These are phyloP conservation scores for Carnegiea gigantea DNA, from an alignment of 179 eudicot species.

Conservation along the genomic window DNA sequence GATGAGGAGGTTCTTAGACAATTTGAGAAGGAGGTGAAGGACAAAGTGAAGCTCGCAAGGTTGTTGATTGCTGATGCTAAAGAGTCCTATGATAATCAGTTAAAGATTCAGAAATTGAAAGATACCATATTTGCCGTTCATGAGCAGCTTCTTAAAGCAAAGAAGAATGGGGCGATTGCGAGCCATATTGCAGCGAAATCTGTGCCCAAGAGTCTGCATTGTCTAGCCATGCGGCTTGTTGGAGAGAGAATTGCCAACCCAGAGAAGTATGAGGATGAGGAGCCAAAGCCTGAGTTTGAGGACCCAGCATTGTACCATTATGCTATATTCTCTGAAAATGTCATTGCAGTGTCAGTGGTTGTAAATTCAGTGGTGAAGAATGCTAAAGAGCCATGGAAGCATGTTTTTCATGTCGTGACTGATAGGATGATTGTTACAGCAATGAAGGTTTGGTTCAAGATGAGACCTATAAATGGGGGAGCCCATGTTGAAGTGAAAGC, in stretches of 20 bases:
- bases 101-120: conserved; percentile 84
- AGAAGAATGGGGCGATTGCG: conserved; percentile 70
- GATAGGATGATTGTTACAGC: conserved; percentile 79
- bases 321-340: conserved; percentile 82
- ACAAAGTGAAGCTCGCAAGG: conserved; percentile 71
- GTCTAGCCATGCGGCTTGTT: conserved; percentile 79
- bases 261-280: conserved; percentile 63
- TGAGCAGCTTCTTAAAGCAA: conserved; percentile 69
- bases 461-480: conserved; percentile 62
- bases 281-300: conserved; percentile 77
- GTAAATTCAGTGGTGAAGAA: conserved; percentile 69
- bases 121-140: conserved; percentile 87
- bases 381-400: conserved; percentile 68
- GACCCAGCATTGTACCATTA: conserved; percentile 71
- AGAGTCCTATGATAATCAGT: conserved; percentile 81
- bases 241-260: conserved; percentile 77
- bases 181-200: conserved; percentile 74
- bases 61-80: conserved; percentile 67
- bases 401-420: conserved; percentile 78
- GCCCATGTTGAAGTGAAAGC: conserved; percentile 78
- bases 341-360: conserved; percentile 82
- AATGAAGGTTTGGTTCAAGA: conserved; percentile 84
- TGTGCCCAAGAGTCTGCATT: conserved; percentile 83
- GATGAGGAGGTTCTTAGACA: conserved; percentile 78
- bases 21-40: conserved; percentile 86